These are phyloP conservation scores for Botrytis galanthina DNA, from an alignment of 2,329 filamentous ascomycete species.

Conservation along the genomic window DNA sequence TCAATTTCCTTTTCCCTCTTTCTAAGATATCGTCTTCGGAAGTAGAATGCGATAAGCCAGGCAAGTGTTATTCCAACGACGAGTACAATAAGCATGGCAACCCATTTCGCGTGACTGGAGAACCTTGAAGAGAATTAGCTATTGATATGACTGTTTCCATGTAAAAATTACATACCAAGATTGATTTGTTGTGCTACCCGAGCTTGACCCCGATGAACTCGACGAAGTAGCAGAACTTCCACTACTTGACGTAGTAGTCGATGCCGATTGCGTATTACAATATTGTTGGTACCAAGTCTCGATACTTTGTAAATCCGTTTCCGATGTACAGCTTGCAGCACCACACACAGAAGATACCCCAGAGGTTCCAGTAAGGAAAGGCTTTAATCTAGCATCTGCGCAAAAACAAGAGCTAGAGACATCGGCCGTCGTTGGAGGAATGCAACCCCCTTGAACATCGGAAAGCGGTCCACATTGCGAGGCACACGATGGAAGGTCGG, in stretches of 20 bases:
- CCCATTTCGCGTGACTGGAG: conserved; percentile 71
- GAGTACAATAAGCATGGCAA: conserved; percentile 76
- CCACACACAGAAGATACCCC: conserved; percentile 65
- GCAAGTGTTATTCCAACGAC: conserved; percentile 65
- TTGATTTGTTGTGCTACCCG: not conserved
- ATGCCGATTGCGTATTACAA: conserved; percentile 52
- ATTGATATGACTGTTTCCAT: not conserved
- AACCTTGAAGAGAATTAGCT: conserved; percentile 50
- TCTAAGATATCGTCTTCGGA: conserved; percentile 71
- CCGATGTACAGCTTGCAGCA: conserved; percentile 49
- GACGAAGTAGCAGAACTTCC: conserved; percentile 20
- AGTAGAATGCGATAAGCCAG: conserved; percentile 65
- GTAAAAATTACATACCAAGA: conserved; percentile 23
- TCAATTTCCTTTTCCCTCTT: conserved; percentile 57
- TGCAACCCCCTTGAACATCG: conserved; percentile 70
- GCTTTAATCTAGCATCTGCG: conserved; percentile 55
- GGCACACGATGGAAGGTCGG: conserved; percentile 62
- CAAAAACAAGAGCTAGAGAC: conserved; percentile 74
- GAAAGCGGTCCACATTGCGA: conserved; percentile 57
- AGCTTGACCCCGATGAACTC: conserved; percentile 22
- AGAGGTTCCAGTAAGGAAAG: conserved; percentile 53
- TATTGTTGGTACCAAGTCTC: conserved; percentile 68
- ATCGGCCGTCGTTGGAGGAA: conserved; percentile 53
- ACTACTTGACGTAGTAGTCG: conserved; percentile 32
- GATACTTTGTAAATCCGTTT: conserved; percentile 52